Conservation (phyloP, 331 rosid genomes). For the Acacia concinna region DNA sequence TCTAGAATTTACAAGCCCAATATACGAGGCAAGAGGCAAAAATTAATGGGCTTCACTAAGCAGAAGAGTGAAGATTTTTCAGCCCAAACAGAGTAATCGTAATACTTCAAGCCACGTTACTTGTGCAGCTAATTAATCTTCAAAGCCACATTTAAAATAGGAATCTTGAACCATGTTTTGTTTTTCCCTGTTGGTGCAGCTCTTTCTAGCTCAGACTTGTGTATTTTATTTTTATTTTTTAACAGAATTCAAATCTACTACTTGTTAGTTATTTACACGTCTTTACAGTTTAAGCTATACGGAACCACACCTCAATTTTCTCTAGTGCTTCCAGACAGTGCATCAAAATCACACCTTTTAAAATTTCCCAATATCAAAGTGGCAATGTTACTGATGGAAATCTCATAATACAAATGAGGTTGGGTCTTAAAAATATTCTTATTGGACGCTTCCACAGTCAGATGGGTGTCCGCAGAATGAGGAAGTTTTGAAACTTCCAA, state of each 20-base stretch:
- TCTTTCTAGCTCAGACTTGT: background rate
- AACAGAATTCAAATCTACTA: background rate
- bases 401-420: background rate
- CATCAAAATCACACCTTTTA: background rate
- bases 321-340: background rate
- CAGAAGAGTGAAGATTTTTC: background rate
- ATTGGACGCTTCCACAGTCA: background rate
- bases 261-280: background rate
- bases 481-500: constrained; percentile 1
- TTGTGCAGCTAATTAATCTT: constrained; percentile 2
- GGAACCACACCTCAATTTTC: background rate
- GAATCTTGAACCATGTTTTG: background rate
- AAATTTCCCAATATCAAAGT: background rate
- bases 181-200: background rate
- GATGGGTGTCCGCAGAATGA: background rate
- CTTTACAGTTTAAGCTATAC: background rate
- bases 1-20: constrained; percentile 32
- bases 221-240: background rate
- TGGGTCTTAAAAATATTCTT: background rate
- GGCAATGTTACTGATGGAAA: background rate
- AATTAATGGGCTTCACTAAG: constrained; percentile 31
- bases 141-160: background rate
- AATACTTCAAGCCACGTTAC: background rate
- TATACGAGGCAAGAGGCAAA: background rate
- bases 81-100: constrained; percentile 26